Percentiles rank a stretch among this genome's conserved stretches.
phyloP scores from a whole-genome alignment of 768 basidiomycete species.

The Leccinum obscurum region DNA sequence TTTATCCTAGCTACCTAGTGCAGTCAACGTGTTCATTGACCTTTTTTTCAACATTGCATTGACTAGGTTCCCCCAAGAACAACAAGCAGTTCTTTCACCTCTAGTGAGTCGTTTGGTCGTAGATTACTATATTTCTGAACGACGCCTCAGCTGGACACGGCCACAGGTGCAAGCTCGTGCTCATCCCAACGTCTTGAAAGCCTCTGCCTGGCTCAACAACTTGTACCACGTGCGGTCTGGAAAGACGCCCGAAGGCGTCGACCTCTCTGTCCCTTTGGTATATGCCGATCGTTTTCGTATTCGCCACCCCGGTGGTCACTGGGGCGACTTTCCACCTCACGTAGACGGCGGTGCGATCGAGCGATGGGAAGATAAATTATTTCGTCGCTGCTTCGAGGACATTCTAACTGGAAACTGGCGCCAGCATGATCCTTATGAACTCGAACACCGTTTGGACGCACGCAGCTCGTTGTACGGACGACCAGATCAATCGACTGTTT shows the following conservation, averaged over 20 bases:
- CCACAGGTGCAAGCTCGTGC: conserved; percentile 69
- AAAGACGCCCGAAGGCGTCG: conserved; percentile 48
- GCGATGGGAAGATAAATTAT: conserved; percentile 65
- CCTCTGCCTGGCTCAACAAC: conserved; percentile 60
- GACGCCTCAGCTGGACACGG: conserved; percentile 41
- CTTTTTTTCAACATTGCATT: neutral
- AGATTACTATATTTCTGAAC: neutral
- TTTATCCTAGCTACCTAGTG: neutral
- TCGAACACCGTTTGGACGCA: conserved; percentile 59
- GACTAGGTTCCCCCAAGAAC: conserved; percentile 49
- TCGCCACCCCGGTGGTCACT: conserved; percentile 60
- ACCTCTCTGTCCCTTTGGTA: conserved; percentile 58
- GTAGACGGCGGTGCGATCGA: conserved; percentile 67
- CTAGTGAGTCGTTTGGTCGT: conserved; percentile 46
- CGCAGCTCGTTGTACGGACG: conserved; percentile 62
- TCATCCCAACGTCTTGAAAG: conserved; percentile 62
- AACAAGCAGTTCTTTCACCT: conserved; percentile 74
- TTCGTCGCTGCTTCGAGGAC: conserved; percentile 58
- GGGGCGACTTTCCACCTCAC: conserved; percentile 55
- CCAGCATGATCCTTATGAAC: conserved; percentile 65
- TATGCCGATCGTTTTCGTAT: conserved; percentile 80
- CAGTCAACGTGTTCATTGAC: neutral
- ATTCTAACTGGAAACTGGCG: conserved; percentile 65
- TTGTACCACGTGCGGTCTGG: conserved; percentile 50
- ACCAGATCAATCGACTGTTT: conserved; percentile 51